A percentile compares a stretch with the other conserved stretches of the same genome.
Conservation (phyloP, 352 stramenopile genomes). For the Globisporangium nunn region DNA sequence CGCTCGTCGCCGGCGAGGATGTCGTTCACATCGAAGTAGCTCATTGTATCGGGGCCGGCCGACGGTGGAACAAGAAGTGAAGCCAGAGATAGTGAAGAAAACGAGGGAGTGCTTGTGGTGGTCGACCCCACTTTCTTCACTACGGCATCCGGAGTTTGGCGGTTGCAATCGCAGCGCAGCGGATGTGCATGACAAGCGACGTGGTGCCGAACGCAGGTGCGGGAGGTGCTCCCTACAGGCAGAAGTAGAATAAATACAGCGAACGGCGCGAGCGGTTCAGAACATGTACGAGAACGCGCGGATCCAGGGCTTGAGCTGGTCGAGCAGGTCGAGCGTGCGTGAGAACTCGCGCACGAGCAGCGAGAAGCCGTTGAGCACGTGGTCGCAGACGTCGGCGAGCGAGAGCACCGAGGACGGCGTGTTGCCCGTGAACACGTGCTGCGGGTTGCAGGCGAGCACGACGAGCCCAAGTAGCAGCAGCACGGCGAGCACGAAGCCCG, state of each 20-base stretch:
- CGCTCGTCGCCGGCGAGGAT: slow-evolving; percentile 78
- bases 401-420: slow-evolving; percentile 27
- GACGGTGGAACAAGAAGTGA: not conserved
- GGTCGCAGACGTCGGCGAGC: slow-evolving; percentile 36
- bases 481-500: slow-evolving; percentile 67
- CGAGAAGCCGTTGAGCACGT: slow-evolving; percentile 50
- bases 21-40: slow-evolving; percentile 69
- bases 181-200: not conserved
- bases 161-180: not conserved
- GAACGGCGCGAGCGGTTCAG: slow-evolving; percentile 13
- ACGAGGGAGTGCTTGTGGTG: not conserved
- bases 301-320: slow-evolving; percentile 47
- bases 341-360: slow-evolving; percentile 64
- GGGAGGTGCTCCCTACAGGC: not conserved
- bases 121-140: not conserved
- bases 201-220: not conserved
- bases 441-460: slow-evolving; percentile 51
- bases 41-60: not conserved
- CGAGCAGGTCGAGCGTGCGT: slow-evolving; percentile 44
- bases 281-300: slow-evolving; percentile 52
- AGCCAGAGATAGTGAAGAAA: not conserved
- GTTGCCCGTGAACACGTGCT: slow-evolving; percentile 33
- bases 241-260: not conserved
- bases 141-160: not conserved
- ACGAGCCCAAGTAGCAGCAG: slow-evolving; percentile 56